phyloP scores from a whole-genome alignment of 352 stramenopile species.

The Globisporangium cystogenes region DNA sequence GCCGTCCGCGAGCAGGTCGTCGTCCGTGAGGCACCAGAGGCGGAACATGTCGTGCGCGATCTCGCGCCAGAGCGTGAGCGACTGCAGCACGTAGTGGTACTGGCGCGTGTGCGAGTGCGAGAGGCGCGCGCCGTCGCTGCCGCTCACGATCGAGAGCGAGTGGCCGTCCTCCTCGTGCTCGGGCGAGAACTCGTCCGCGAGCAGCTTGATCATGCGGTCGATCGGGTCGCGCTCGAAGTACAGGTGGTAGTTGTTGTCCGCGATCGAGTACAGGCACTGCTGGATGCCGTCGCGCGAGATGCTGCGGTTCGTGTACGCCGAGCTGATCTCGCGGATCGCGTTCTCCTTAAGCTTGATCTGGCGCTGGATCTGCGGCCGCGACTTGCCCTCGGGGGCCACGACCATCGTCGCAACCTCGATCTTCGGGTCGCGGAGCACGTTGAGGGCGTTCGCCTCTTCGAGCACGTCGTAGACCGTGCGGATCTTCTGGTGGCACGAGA shows the following conservation, averaged over 20 bases:
- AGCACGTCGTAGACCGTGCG: slow-evolving; percentile 90
- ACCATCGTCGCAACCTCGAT: slow-evolving; percentile 95
- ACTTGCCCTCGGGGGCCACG: slow-evolving; percentile 89
- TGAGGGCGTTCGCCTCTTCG: slow-evolving; percentile 56
- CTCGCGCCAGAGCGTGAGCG: slow-evolving; percentile 94
- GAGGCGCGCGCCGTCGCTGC: slow-evolving; percentile 90
- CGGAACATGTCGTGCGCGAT: slow-evolving; percentile 97
- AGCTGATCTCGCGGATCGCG: slow-evolving; percentile 85
- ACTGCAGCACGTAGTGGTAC: slow-evolving; percentile 96
- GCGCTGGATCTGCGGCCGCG: slow-evolving; percentile 83
- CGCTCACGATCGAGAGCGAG: slow-evolving; percentile 91
- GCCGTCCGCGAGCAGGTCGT: slow-evolving; percentile 86
- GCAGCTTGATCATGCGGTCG: slow-evolving; percentile 91
- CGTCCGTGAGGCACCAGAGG: slow-evolving; percentile 93
- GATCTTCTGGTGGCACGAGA: slow-evolving; percentile 78
- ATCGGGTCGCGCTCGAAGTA: slow-evolving; percentile 97
- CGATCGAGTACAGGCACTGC: slow-evolving; percentile 95
- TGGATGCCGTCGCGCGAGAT: slow-evolving; percentile 86
- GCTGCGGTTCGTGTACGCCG: slow-evolving; percentile 48
- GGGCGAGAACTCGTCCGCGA: slow-evolving; percentile 87
- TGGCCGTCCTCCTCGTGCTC: slow-evolving; percentile 56
- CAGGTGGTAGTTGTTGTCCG: slow-evolving; percentile 96
- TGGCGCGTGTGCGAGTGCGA: slow-evolving; percentile 94
- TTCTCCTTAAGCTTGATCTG: slow-evolving; percentile 93
- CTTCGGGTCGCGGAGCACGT: slow-evolving; percentile 78